A percentile compares a stretch with the other conserved stretches of the same genome.
phyloP scores from a whole-genome alignment of 225 moss, liverwort and hornwort species.

The Thuidium tamariscinum region DNA sequence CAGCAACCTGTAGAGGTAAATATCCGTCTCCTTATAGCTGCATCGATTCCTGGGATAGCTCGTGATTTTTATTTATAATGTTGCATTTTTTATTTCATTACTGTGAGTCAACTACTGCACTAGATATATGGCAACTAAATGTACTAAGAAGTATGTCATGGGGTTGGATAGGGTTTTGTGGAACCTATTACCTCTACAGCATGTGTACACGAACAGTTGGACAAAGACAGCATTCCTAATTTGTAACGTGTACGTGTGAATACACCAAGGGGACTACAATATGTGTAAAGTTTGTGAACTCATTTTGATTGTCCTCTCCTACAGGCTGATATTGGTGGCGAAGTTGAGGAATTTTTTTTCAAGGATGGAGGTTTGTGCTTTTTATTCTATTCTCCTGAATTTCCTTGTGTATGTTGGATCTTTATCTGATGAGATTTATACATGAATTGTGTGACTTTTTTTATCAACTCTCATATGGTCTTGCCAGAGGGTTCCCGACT shows the following conservation, averaged over 20 bases:
- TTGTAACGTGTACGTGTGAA: neutral
- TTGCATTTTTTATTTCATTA: neutral
- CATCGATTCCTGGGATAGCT: neutral
- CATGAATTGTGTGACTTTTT: neutral
- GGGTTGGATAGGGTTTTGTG: neutral
- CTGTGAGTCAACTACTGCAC: neutral
- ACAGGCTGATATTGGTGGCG: conserved; percentile 27
- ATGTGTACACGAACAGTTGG: neutral
- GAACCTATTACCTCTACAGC: neutral
- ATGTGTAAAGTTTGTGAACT: neutral
- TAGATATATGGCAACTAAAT: neutral
- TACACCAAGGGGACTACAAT: neutral
- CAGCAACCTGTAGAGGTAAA: conserved; percentile 94
- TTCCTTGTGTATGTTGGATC: neutral
- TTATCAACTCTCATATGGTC: neutral
- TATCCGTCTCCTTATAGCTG: neutral
- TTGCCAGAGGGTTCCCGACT: neutral
- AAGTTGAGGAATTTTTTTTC: conserved; percentile 28
- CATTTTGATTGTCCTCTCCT: neutral
- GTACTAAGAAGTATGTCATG: neutral
- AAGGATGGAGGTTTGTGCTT: conserved; percentile 33
- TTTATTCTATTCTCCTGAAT: neutral
- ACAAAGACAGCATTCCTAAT: neutral
- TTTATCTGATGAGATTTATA: neutral
- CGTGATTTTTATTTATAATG: neutral